These are phyloP conservation scores for Oryza officinalis DNA, from an alignment of 176 grass and related monocot genomes.

Conservation along the genomic window DNA sequence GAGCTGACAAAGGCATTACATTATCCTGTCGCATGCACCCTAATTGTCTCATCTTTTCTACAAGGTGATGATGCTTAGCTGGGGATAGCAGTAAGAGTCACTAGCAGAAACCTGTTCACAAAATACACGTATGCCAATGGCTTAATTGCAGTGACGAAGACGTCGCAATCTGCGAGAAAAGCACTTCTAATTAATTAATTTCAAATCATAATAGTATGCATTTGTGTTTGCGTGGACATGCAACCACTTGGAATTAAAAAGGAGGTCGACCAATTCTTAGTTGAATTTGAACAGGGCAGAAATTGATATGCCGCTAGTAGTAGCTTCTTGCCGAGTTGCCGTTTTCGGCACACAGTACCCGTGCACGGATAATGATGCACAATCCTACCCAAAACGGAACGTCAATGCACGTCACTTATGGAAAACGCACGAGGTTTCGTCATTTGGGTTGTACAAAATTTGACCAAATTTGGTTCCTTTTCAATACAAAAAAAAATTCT, in stretches of 20 bases:
- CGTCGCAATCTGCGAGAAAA: neutral
- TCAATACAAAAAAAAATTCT: neutral
- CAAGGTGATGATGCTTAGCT: neutral
- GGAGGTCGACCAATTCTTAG: neutral
- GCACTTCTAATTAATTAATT: neutral
- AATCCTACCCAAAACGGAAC: slow-evolving; percentile 4
- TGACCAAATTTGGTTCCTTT: neutral
- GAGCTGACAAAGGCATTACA: neutral
- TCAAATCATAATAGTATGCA: neutral
- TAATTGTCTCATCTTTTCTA: neutral
- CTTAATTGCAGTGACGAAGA: neutral
- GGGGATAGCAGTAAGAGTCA: neutral
- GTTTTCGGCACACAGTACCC: neutral
- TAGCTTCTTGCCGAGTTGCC: neutral
- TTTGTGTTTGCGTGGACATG: neutral
- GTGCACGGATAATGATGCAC: slow-evolving; percentile 9
- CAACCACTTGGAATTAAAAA: neutral
- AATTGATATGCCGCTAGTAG: neutral
- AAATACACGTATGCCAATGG: neutral
- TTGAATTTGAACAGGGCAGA: neutral
- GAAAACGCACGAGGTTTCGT: neutral
- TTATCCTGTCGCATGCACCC: neutral
- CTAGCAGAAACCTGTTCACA: neutral
- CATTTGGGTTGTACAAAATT: neutral
- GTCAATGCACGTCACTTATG: neutral